Percentiles rank a stretch among this genome's conserved stretches.
phyloP scores from a whole-genome alignment of 2,329 filamentous ascomycete genomes.

The Ciborinia camelliae region DNA sequence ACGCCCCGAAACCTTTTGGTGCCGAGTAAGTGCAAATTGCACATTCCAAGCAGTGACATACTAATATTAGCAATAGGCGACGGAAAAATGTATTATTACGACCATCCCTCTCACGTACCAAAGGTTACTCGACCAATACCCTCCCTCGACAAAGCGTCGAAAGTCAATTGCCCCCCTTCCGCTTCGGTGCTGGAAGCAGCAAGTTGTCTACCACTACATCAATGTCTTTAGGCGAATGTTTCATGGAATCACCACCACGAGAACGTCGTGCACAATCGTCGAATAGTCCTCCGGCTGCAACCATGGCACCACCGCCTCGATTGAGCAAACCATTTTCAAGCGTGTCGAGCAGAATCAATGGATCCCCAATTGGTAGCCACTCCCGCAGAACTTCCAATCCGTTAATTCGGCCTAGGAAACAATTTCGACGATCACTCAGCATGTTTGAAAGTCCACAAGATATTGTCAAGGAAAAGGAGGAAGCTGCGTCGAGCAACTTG shows the following conservation, averaged over 20 bases:
- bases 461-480: constrained; percentile 74
- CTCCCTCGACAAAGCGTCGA: constrained; percentile 61
- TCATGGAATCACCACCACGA: constrained; percentile 71
- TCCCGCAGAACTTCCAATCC: constrained; percentile 70
- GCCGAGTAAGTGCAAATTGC: constrained; percentile 49
- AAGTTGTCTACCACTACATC: constrained; percentile 52
- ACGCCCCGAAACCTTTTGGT: constrained; percentile 48
- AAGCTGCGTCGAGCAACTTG: constrained; percentile 53
- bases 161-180: constrained; percentile 67
- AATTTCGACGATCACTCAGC: constrained; percentile 87
- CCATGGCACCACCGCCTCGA: constrained; percentile 55
- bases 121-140: constrained; percentile 67
- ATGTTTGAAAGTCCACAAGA: constrained; percentile 96
- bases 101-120: constrained; percentile 70
- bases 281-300: constrained; percentile 53
- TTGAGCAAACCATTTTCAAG: constrained; percentile 63
- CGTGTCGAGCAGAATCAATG: constrained; percentile 58
- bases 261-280: constrained; percentile 61
- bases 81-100: constrained; percentile 67
- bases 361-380: constrained; percentile 70
- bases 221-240: constrained; percentile 75
- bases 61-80: constrained; percentile 47
- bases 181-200: constrained; percentile 59
- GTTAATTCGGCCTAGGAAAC: constrained; percentile 74
- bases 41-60: constrained; percentile 22